Base-by-base conservation (phyloP, 176 grass and related monocot species). In the Carex scoparia region DNA sequence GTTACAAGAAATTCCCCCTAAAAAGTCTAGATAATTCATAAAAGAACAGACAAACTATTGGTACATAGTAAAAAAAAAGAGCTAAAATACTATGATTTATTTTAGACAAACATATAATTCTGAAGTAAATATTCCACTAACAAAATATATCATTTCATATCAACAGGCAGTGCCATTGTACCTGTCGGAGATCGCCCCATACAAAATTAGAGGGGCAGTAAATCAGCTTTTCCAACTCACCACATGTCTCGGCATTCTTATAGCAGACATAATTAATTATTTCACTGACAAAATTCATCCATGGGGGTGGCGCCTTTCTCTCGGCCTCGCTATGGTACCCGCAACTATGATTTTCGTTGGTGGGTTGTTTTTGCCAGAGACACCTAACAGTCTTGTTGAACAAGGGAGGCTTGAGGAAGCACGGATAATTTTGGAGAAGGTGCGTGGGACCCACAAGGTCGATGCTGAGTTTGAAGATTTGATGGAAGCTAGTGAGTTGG, bases 151-250 rank as follows among this genome's bases (percentile, higher is more conserved):
- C 56, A 60, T 79, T 66, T 66, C 33, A 44, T 71, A 3, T 73
- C 79, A 68, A 86, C 84, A 90, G 83, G 96, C 96, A 2, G 96
- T 95, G 3, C 96, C 96, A 18, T 86, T 99, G 1, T 99, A 99
- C 80, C 90, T 99, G 5, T 99, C 96, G 0, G 96, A 99, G 89
- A 99, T 99, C 5, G 93, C 96, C 0, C 96, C 96, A 0, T 88
- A 82, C 60, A 93, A 92, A 86, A 99, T 99, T 15, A 85, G 96
- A 7, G 96, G 96, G 30, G 93, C 96, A 18, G 96, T 99, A 1
- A 99, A 99, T 93, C 96, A 95, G 87, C 88, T 95, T 9, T 99
- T 99, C 82, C 96, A 99, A 85, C 91, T 99, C 33, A 99, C 96
- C 12, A 99, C 96, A 86, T 94, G 91, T 83, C 85, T 95, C 0